Percentiles rank a stretch among this genome's conserved stretches.
These are phyloP conservation scores for Rubroboletus satanas DNA, from an alignment of 768 basidiomycete genomes.

Conservation along the genomic window DNA sequence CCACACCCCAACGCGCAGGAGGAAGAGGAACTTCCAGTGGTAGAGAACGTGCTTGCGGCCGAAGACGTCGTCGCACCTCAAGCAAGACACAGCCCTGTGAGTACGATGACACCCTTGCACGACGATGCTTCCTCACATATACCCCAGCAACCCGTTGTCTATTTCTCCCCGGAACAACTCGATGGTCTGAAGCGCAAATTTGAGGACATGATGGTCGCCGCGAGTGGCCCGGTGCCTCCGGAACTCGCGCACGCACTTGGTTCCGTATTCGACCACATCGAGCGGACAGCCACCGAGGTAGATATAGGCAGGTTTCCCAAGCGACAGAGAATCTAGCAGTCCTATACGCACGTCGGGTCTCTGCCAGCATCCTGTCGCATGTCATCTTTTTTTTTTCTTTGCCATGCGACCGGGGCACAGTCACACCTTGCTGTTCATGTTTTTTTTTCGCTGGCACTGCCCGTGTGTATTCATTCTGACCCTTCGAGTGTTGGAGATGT, in stretches of 20 bases:
- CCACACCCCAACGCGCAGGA: slow-evolving; percentile 11
- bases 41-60: slow-evolving; percentile 14
- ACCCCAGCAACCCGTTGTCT: slow-evolving; percentile 24
- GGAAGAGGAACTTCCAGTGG: slow-evolving; percentile 13
- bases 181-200: slow-evolving; percentile 30
- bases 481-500: background rate
- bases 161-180: slow-evolving; percentile 31
- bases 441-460: background rate
- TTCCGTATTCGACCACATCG: slow-evolving; percentile 33
- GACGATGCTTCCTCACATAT: background rate
- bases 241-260: slow-evolving; percentile 31
- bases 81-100: slow-evolving; percentile 16
- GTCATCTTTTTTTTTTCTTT: background rate
- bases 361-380: background rate
- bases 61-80: slow-evolving; percentile 20
- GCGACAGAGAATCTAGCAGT: slow-evolving; percentile 23
- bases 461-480: background rate
- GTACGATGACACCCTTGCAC: background rate
- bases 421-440: background rate
- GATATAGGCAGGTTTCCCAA: slow-evolving; percentile 25
- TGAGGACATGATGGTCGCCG: slow-evolving; percentile 30
- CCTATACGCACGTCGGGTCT: background rate
- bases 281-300: slow-evolving; percentile 27
- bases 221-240: slow-evolving; percentile 29
- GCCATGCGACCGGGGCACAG: background rate